phyloP scores from a whole-genome alignment of 2,329 filamentous ascomycete genomes.

The Verticillium klebahnii region DNA sequence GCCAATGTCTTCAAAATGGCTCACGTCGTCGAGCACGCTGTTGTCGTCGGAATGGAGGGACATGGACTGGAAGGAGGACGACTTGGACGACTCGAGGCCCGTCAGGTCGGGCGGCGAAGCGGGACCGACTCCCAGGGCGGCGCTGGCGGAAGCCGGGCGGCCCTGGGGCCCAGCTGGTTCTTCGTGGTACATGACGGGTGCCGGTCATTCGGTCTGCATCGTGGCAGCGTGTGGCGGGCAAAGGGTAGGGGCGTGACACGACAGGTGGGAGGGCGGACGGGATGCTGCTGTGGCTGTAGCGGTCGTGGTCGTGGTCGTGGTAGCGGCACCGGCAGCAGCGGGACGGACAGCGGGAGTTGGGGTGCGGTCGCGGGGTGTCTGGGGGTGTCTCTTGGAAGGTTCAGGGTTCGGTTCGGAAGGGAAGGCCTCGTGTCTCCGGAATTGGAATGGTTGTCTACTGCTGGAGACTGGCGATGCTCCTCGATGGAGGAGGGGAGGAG shows the following conservation, averaged over 20 bases:
- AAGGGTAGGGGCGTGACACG: not conserved
- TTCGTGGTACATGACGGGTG: not conserved
- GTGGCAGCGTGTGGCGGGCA: not conserved
- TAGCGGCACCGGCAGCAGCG: not conserved
- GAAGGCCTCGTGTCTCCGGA: not conserved
- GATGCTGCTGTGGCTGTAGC: not conserved
- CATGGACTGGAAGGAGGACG: slow-evolving; percentile 66
- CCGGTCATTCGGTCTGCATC: not conserved
- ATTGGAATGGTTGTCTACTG: not conserved
- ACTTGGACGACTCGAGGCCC: slow-evolving; percentile 82
- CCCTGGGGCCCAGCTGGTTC: not conserved
- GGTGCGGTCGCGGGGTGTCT: not conserved
- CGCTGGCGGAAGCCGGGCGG: not conserved
- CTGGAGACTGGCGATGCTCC: not conserved
- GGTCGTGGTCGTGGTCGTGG: not conserved
- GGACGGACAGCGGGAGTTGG: not conserved
- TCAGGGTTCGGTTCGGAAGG: not conserved
- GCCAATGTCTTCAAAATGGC: slow-evolving; percentile 90
- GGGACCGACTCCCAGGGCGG: slow-evolving; percentile 37
- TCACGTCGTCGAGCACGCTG: slow-evolving; percentile 64
- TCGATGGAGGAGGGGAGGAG: not conserved
- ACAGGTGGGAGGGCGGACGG: not conserved
- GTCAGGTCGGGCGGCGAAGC: slow-evolving; percentile 72
- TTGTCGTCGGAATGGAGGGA: slow-evolving; percentile 67
- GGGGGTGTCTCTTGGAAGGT: not conserved